These are phyloP conservation scores for Melastoma candidum DNA, from an alignment of 441 rosid genomes.

Conservation along the genomic window DNA sequence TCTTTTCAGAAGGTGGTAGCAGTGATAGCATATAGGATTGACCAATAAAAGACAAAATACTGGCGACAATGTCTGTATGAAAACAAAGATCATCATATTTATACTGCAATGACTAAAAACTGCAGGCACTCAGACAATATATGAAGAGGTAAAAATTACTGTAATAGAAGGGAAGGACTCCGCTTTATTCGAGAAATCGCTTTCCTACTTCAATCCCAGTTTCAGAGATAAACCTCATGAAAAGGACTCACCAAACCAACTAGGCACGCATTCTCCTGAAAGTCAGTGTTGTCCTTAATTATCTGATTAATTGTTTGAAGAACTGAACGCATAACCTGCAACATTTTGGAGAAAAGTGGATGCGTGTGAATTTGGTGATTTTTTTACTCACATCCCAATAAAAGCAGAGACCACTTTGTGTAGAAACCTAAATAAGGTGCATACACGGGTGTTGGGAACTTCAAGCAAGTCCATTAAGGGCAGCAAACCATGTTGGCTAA, in stretches of 20 bases:
- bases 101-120: no score
- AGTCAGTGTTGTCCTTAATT: conserved; percentile 71
- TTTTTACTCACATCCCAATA: conserved; percentile 2
- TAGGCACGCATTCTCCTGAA: conserved; percentile 97
- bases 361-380: conserved; percentile 2
- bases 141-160: no score
- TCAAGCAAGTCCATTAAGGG: conserved; percentile 89
- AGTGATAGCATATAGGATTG: no score
- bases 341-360: conserved; percentile 11
- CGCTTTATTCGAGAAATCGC: neutral
- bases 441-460: conserved; percentile 70
- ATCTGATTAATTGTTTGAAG: conserved; percentile 89
- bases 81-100: no score
- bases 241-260: conserved; percentile 73
- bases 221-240: conserved; percentile 8
- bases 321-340: conserved; percentile 78
- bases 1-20: no score
- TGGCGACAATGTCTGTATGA: no score
- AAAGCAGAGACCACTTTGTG: conserved; percentile 8
- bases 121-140: no score
- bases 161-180: no score
- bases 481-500: conserved; percentile 87
- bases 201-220: neutral
- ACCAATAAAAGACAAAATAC: no score
- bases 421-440: conserved; percentile 10